Percentiles rank a stretch among this genome's conserved stretches.
Conservation (phyloP, 495 filamentous ascomycete genomes). For the Podospora australis region DNA sequence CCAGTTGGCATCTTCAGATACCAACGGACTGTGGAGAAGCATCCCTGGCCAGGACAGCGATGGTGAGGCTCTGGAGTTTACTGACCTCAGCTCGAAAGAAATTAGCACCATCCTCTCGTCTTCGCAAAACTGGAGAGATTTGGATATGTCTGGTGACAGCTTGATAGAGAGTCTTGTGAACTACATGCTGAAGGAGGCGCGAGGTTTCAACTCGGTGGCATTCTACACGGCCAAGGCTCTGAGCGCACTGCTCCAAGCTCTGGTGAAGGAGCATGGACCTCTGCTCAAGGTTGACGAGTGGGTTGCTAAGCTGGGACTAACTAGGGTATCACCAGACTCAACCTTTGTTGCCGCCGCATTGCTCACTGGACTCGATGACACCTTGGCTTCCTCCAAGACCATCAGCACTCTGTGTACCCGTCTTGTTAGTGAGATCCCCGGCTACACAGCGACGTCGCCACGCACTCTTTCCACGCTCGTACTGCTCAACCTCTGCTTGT, state of each 20-base stretch:
- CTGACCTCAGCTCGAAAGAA: conserved; percentile 49
- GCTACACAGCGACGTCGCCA: conserved; percentile 26
- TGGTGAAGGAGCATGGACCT: conserved; percentile 34
- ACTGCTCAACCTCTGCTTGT: conserved; percentile 39
- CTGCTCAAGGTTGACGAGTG: conserved; percentile 35
- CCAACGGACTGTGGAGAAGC: conserved; percentile 31
- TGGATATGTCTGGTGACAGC: conserved; percentile 15
- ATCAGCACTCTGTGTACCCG: conserved; percentile 46
- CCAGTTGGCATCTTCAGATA: conserved; percentile 32
- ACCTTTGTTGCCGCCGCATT: conserved; percentile 44
- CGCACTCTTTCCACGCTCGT: conserved; percentile 36
- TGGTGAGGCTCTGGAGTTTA: conserved; percentile 54
- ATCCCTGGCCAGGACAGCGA: conserved; percentile 40
- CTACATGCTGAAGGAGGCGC: conserved; percentile 29
- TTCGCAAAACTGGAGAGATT: conserved; percentile 26
- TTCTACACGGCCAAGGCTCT: conserved; percentile 48
- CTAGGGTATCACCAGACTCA: conserved; percentile 37
- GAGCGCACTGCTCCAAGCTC: conserved; percentile 31
- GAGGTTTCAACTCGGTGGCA: conserved; percentile 23
- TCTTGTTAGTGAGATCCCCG: conserved; percentile 48
- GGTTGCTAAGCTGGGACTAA: conserved; percentile 30
- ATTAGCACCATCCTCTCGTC: conserved; percentile 43
- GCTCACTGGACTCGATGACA: conserved; percentile 47
- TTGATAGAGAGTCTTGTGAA: conserved; percentile 32
- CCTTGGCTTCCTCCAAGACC: conserved; percentile 35